Conservation (phyloP, 2,329 filamentous ascomycete genomes). For the Cercospora citrullina region DNA sequence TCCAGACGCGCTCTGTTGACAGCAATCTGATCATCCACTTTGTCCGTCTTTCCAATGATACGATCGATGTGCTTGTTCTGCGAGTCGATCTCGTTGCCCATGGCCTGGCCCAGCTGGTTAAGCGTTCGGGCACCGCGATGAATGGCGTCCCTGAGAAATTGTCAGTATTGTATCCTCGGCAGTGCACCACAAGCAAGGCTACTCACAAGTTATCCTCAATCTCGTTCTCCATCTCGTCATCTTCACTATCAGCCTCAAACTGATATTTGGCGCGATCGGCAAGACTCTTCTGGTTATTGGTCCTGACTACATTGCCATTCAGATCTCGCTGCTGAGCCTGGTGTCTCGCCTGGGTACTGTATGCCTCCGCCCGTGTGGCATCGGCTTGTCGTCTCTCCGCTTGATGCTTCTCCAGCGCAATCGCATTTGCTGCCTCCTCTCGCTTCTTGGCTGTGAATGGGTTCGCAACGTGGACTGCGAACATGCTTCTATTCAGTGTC, state of each 20-base stretch:
- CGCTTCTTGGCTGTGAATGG: constrained; percentile 68
- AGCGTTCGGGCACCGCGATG: constrained; percentile 65
- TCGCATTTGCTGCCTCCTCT: constrained; percentile 60
- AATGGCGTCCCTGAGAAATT: constrained; percentile 50
- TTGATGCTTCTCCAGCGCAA: constrained; percentile 65
- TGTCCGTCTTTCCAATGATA: constrained; percentile 70
- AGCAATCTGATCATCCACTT: constrained; percentile 76
- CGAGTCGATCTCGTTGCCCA: constrained; percentile 70
- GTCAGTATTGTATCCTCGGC: too few species aligned
- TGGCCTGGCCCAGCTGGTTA: constrained; percentile 71
- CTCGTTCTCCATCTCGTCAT: constrained; percentile 60
- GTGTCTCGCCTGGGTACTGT: constrained; percentile 55
- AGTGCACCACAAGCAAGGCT: too few species aligned
- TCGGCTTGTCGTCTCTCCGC: constrained; percentile 59
- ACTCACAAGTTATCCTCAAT: constrained; percentile 43
- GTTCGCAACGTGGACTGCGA: constrained; percentile 56
- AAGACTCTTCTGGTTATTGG: constrained; percentile 53
- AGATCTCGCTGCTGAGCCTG: constrained; percentile 63
- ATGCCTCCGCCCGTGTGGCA: constrained; percentile 57
- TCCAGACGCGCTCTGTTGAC: constrained; percentile 74
- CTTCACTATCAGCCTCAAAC: constrained; percentile 72
- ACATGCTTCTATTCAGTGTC: constrained; percentile 86
- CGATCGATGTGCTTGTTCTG: constrained; percentile 77
- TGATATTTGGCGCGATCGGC: constrained; percentile 71
- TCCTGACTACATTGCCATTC: constrained; percentile 50